Conservation (phyloP, 805 yeast genomes). For the Saccharomycopsis oosterbeekiorum region DNA sequence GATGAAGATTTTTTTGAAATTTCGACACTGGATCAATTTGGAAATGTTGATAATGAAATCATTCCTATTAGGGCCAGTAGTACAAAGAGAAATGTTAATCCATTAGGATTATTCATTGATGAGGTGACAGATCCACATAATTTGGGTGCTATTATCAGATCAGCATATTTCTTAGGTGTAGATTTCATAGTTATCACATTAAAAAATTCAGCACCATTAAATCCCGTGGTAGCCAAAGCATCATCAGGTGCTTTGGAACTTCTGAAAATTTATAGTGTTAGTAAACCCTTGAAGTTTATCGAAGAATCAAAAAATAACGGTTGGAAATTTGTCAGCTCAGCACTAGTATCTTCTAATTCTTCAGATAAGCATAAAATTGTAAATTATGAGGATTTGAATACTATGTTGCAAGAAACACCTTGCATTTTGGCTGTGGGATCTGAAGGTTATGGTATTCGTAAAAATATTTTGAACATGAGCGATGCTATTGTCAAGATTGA, state of each 20-base stretch:
- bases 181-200: constrained; percentile 45
- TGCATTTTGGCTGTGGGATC: constrained; percentile 70
- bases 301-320: constrained; percentile 45
- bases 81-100: constrained; percentile 21
- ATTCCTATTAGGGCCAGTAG: background rate
- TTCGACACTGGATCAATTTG: background rate
- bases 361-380: constrained; percentile 20
- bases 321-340: constrained; percentile 66
- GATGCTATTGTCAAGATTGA: constrained; percentile 34
- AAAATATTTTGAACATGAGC: constrained; percentile 47
- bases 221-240: constrained; percentile 72
- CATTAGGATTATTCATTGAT: constrained; percentile 39
- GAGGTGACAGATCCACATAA: constrained; percentile 59
- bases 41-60: background rate
- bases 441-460: constrained; percentile 77
- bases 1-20: constrained; percentile 2
- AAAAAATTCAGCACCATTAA: constrained; percentile 51
- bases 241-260: constrained; percentile 80
- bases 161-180: constrained; percentile 48
- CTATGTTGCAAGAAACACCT: constrained; percentile 42
- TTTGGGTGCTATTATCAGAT: constrained; percentile 45
- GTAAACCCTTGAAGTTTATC: constrained; percentile 55
- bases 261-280: constrained; percentile 47
- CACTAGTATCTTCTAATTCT: constrained; percentile 28
- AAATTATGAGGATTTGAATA: constrained; percentile 34